Base-by-base conservation (phyloP, 2,329 filamentous ascomycete species). In the Penicillium sp. region DNA sequence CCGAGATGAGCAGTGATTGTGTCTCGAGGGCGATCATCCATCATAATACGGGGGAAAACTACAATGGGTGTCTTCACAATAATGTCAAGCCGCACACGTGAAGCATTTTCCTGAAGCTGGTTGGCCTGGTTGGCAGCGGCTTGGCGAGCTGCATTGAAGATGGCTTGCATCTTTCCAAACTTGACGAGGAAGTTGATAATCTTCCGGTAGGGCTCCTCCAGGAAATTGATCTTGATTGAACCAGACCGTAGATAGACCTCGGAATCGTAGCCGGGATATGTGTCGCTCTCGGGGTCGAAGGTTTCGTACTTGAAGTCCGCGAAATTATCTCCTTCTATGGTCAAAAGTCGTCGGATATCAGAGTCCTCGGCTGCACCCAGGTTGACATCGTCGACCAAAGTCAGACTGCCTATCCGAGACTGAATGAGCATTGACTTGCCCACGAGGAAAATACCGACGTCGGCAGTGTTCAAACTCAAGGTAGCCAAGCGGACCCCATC, bases 161-260 rank as follows among this genome's bases (percentile, higher is more conserved):
- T 89, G 23, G 94, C 93, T 74, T 99, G 94, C 94, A 99, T 99
- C 75, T 96, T 96, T 57, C 95, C 94, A 71, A 99, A 99, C 67
- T 99, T 99, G 71, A 99, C 91, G 41, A 96, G 80, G 73, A 99
- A 99, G 63, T 95, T 90, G 73, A 99, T 90, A 60, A 99, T 97
- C 75, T 97, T 97, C 50, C 94, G 86, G 79, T 97, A 97, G 0
- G 94, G 94, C 72, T 99, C 95, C 58, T 97, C 93, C 4, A 97
- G 77, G 71, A 99, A 99, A 71, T 97, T 97, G 69, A 99, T 81
- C 75, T 96, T 97, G 72, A 99, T 88, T 0, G 94, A 99, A 1
- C 94, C 94, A 18, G 94, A 93, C 35, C 93, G 86, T 12, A 99
- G 79, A 67, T 86, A 95, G 31, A 99, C 86, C 1, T 92, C 93